Percentiles rank a stretch among this genome's conserved stretches.
phyloP scores from a whole-genome alignment of 441 rosid genomes.

The Adansonia rubrostipa region DNA sequence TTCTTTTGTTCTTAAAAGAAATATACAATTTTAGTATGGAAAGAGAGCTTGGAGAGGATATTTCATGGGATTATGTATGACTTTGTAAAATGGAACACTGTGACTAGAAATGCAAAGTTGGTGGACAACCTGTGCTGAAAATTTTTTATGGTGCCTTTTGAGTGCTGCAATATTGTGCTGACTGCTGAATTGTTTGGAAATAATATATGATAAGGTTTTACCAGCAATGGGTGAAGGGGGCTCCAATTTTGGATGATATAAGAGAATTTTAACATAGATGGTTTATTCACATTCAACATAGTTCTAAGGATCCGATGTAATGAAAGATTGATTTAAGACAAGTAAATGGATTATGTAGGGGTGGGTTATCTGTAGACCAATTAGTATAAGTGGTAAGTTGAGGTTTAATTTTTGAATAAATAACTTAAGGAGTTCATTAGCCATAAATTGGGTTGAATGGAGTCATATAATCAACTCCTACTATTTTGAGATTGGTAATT shows the following conservation, averaged over 20 bases:
- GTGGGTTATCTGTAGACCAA: not conserved
- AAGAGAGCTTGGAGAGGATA: not conserved
- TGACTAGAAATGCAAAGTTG: not conserved
- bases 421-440: not conserved
- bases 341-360: not conserved
- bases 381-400: not conserved
- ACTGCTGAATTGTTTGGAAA: not conserved
- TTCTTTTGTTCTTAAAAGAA: conserved; percentile 5
- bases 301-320: not conserved
- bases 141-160: not conserved
- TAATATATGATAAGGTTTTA: not conserved
- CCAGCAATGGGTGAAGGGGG: not conserved
- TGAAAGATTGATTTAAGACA: not conserved
- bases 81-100: not conserved
- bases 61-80: not conserved
- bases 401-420: not conserved
- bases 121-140: not conserved
- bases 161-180: conserved; percentile 3
- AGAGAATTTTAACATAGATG: conserved; percentile 3
- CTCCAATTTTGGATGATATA: conserved; percentile 5
- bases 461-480: conserved; percentile 7
- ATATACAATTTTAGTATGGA: not conserved
- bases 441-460: not conserved
- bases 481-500: not conserved
- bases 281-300: not conserved